phyloP scores from a whole-genome alignment of 2,329 filamentous ascomycete genomes.

The Trichophyton verrucosum region DNA sequence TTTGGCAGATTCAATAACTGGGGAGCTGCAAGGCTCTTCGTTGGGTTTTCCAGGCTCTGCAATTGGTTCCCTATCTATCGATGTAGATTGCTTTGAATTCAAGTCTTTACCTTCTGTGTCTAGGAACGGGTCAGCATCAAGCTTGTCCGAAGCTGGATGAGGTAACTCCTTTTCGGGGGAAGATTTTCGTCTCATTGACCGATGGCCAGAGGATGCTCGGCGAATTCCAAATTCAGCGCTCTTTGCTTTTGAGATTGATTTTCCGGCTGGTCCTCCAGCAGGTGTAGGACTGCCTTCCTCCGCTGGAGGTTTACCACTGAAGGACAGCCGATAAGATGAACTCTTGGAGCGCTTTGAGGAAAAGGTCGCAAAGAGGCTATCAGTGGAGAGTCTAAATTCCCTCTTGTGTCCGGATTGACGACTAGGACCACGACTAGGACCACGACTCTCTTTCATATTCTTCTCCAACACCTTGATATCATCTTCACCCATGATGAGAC shows the following conservation, averaged over 20 bases:
- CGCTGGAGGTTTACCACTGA: slow-evolving; percentile 1
- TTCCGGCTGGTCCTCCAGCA: neutral
- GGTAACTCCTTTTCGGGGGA: neutral
- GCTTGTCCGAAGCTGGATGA: neutral
- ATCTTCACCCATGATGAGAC: slow-evolving; percentile 13
- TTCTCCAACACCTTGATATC: neutral
- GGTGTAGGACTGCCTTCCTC: neutral
- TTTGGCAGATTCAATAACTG: neutral
- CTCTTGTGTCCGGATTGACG: slow-evolving; percentile 3
- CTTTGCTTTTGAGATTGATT: slow-evolving; percentile 6
- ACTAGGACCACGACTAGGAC: slow-evolving; percentile 2
- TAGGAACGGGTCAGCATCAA: neutral
- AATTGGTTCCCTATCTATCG: too few species aligned
- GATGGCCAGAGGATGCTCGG: slow-evolving; percentile 1
- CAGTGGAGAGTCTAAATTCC: slow-evolving; percentile 13
- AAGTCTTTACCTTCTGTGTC: neutral
- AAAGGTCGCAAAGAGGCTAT: slow-evolving; percentile 12
- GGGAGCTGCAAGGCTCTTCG: neutral
- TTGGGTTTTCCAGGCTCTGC: neutral
- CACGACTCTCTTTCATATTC: neutral
- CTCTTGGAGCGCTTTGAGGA: slow-evolving; percentile 7
- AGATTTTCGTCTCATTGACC: neutral
- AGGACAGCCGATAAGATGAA: slow-evolving; percentile 8
- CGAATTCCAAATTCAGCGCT: slow-evolving; percentile 9
- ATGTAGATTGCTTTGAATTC: neutral